Percentiles rank a stretch among this genome's conserved stretches.
These are phyloP conservation scores for Hippophae gyantsensis DNA, from an alignment of 306 rosid genomes.

Conservation along the genomic window DNA sequence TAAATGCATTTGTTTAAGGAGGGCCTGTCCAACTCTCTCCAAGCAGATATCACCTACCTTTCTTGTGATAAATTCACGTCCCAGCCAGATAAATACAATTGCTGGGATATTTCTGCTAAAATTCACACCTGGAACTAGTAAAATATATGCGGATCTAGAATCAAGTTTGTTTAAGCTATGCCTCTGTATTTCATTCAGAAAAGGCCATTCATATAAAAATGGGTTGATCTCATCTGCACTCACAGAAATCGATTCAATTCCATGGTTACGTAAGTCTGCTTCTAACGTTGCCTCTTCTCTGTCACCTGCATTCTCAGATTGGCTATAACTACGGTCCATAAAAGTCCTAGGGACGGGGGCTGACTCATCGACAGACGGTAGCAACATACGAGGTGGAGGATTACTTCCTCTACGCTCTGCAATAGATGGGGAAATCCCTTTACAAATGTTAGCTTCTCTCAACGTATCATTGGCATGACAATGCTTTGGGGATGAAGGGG, in stretches of 20 bases:
- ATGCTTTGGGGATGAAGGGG: constrained; percentile 30
- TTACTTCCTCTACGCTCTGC: constrained; percentile 92
- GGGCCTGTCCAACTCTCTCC: constrained; percentile 23
- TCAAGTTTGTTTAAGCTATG: constrained; percentile 14
- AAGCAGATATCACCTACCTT: constrained; percentile 15
- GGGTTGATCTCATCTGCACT: constrained; percentile 9
- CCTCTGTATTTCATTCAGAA: constrained; percentile 20
- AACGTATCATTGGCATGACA: constrained; percentile 24
- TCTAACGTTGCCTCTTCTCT: constrained; percentile 28
- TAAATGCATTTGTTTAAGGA: constrained; percentile 24
- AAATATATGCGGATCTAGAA: constrained; percentile 28
- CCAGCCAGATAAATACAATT: constrained; percentile 33
- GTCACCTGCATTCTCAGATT: constrained; percentile 26
- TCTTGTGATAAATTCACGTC: constrained; percentile 12
- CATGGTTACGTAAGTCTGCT: constrained; percentile 16
- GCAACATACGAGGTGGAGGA: constrained; percentile 72
- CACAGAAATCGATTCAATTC: background rate
- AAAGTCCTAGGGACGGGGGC: constrained; percentile 31
- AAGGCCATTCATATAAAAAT: constrained; percentile 39
- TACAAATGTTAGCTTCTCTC: constrained; percentile 23
- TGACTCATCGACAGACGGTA: constrained; percentile 46
- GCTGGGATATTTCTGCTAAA: constrained; percentile 7
- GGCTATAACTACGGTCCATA: constrained; percentile 34
- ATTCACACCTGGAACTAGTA: constrained; percentile 20
- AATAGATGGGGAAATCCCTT: constrained; percentile 48